A percentile compares a stretch with the other conserved stretches of the same genome.
phyloP scores from a whole-genome alignment of 2,329 filamentous ascomycete species.

The Delphinella strobiligena region DNA sequence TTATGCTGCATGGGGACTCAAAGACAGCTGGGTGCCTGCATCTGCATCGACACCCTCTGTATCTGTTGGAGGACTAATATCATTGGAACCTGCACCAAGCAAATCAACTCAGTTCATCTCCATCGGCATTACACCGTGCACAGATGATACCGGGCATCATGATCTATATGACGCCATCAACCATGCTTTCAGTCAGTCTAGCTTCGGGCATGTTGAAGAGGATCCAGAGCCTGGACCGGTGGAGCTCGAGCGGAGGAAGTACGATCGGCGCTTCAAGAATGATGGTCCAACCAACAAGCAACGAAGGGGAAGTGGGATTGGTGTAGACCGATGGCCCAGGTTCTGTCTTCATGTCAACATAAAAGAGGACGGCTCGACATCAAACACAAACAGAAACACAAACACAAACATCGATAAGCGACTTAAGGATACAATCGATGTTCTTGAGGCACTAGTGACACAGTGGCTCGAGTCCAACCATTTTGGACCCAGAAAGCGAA shows the following conservation, averaged over 20 bases:
- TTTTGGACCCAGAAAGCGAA: conserved; percentile 42
- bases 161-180: conserved; percentile 71
- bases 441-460: conserved; percentile 56
- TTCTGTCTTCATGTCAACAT: conserved; percentile 63
- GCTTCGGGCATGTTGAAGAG: conserved; percentile 55
- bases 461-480: conserved; percentile 66
- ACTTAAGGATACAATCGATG: conserved; percentile 46
- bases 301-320: conserved; percentile 44
- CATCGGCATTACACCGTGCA: conserved; percentile 57
- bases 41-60: conserved; percentile 53
- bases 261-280: conserved; percentile 31
- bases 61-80: conserved; percentile 59
- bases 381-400: conserved; percentile 14
- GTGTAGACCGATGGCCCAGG: conserved; percentile 76
- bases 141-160: conserved; percentile 44
- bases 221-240: conserved; percentile 21
- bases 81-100: conserved; percentile 54
- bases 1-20: conserved; percentile 43
- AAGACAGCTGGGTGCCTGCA: conserved; percentile 55
- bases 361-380: conserved; percentile 5
- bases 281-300: conserved; percentile 41
- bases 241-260: conserved; percentile 23
- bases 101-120: conserved; percentile 72
- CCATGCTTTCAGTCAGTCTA: conserved; percentile 59
- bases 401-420: conserved; percentile 9